A percentile compares a stretch with the other conserved stretches of the same genome.
Evolutionary conservation across 1,139 yeast genomes (phyloP).

Genomic region (Hyphopichia wangnamkhiaoensis): DNA sequence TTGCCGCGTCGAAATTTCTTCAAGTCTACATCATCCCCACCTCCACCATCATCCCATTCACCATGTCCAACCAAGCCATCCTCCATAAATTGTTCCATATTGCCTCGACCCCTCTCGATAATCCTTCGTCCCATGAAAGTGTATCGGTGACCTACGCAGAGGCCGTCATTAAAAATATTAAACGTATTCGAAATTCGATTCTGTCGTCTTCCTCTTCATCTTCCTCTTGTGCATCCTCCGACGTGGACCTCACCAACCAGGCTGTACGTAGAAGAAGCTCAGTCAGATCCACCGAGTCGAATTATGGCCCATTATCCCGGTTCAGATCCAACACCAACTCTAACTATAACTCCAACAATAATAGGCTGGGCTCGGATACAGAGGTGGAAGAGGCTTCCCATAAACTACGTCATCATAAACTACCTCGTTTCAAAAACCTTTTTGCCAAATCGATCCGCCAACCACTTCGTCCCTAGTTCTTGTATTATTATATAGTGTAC

Average conservation of each 20-base stretch:
- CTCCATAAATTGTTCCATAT: background rate
- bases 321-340: background rate
- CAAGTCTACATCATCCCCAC: conserved; percentile 1
- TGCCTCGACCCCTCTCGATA: background rate
- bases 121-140: background rate
- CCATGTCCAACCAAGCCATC: background rate
- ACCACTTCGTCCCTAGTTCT: too few relatives aligned
- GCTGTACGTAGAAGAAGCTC: background rate
- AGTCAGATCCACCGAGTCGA: background rate
- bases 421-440: background rate
- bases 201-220: background rate
- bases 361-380: conserved; percentile 2
- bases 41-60: background rate
- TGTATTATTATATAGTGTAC: too few relatives aligned
- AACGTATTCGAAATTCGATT: background rate
- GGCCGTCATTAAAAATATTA: conserved; percentile 1
- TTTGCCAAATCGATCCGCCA: background rate
- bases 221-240: too few relatives aligned
- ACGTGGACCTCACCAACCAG: too few relatives aligned
- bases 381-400: conserved; percentile 1
- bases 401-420: too few relatives aligned
- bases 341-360: too few relatives aligned
- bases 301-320: too few relatives aligned
- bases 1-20: background rate
- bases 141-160: conserved; percentile 2